A percentile compares a stretch with the other conserved stretches of the same genome.
phyloP scores from a whole-genome alignment of 176 grass and related monocot genomes.

The Avena insularis region DNA sequence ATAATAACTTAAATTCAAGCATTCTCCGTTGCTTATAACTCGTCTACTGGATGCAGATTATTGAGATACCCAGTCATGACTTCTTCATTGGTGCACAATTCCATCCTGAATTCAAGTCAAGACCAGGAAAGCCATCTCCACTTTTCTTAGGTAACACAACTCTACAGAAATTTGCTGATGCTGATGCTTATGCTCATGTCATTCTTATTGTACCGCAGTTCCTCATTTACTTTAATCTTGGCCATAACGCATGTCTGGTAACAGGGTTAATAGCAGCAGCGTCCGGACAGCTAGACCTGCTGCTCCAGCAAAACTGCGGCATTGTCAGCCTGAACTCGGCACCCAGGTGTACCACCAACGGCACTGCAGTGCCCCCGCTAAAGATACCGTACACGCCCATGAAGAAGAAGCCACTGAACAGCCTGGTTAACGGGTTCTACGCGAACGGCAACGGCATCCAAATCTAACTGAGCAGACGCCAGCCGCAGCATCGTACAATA shows the following conservation, averaged over 20 bases:
- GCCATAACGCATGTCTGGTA: background rate
- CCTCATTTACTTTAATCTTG: background rate
- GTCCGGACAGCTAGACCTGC: constrained; percentile 62
- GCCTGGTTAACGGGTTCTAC: constrained; percentile 63
- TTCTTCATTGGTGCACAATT: constrained; percentile 89
- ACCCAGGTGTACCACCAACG: background rate
- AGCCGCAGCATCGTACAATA: constrained; percentile 10
- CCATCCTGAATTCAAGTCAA: constrained; percentile 97
- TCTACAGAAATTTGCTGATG: background rate
- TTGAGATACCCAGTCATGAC: constrained; percentile 81
- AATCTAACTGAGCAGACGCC: constrained; percentile 45
- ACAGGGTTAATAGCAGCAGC: constrained; percentile 86
- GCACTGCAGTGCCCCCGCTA: background rate
- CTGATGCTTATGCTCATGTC: background rate
- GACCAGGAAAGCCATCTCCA: constrained; percentile 82
- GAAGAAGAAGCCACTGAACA: constrained; percentile 64
- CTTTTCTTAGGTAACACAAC: constrained; percentile 87
- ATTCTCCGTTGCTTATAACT: constrained; percentile 34
- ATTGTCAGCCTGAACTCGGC: background rate
- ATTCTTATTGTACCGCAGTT: background rate
- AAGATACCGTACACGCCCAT: constrained; percentile 40
- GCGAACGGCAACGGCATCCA: constrained; percentile 76
- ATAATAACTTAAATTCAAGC: constrained; percentile 8
- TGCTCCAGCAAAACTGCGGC: constrained; percentile 48
- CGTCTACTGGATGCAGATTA: constrained; percentile 64